Base-by-base conservation (phyloP, 2,329 filamentous ascomycete species). In the Fonsecaea erecta region DNA sequence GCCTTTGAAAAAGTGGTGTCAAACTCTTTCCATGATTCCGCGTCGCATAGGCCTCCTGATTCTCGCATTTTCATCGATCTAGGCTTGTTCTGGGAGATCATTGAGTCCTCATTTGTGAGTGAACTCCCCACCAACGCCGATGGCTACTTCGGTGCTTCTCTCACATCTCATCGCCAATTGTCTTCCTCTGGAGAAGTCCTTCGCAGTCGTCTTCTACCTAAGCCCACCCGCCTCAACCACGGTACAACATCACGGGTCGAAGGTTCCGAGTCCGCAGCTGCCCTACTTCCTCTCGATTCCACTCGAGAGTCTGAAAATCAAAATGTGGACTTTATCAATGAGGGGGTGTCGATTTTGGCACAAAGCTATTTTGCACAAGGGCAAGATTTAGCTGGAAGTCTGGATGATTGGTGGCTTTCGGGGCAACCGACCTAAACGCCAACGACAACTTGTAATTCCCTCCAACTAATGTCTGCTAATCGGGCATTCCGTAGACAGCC, bases 361-460 rank as follows among this genome's bases (percentile, higher is more conserved):
- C 77, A 81, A 53, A 82, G 79, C 66, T 82, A 82, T 68, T 83
- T 83, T 63, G 77, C 80, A 14, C 79, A 81, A 60, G 78, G 79
- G 1, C 77, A 80, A 59, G 77, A 80, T 56, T 78, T 80, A 58
- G 70, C 78, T 46, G 75, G 77, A 21, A 74, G 73, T 58, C 71
- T 74, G 32, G 77, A 79, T 65, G 75, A 75, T 46, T 76, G 77
- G 72, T 76, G 66, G 66, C 58, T 65, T 34, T 52, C 64, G 14
- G 58, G 54, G 7, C 60, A 53, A 21, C 35, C 43, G 5, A 46
- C 32, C 34, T 67, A 26, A 62, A n/a, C 18, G 43, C 21, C 2
- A 48, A 26, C 21, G 6, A 3, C 18, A 1, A 5, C 21, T 12
- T 26, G 11, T 14, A 16, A 24, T 24, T 24, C 3, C 8, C 11